Evolutionary conservation across 768 basidiomycete genomes (phyloP).

Genomic region (Saitozyma podzolica): DNA sequence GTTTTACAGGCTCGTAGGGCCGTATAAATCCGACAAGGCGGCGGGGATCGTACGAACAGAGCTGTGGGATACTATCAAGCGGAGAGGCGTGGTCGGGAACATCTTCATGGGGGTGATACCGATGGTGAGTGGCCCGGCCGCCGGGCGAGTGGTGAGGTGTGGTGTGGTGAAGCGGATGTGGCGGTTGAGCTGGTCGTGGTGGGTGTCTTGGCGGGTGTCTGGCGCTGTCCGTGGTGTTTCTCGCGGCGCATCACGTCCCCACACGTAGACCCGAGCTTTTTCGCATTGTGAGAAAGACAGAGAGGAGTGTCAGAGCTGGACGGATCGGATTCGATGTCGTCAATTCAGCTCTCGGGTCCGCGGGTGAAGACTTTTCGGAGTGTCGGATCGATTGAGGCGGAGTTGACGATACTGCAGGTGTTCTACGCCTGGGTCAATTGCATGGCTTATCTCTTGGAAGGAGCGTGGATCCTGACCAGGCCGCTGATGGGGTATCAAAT

Average conservation of each 20-base stretch:
- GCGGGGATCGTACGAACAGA: conserved; percentile 60
- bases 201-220: background rate
- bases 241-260: background rate
- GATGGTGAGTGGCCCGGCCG: conserved; percentile 32
- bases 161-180: no score
- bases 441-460: conserved; percentile 13
- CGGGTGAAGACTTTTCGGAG: no score
- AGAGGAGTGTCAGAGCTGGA: no score
- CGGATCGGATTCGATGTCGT: no score
- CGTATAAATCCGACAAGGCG: conserved; percentile 56
- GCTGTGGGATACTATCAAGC: conserved; percentile 63
- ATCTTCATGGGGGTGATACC: conserved; percentile 62
- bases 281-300: no score
- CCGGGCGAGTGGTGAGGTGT: conserved; percentile 30
- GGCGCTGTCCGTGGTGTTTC: background rate
- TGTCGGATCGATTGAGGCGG: no score
- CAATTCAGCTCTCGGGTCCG: no score
- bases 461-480: conserved; percentile 7
- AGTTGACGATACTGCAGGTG: conserved; percentile 7
- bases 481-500: conserved; percentile 12
- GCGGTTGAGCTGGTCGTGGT: no score
- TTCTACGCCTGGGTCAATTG: conserved; percentile 38
- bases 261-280: no score
- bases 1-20: conserved; percentile 63
- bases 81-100: conserved; percentile 62